Percentiles rank a stretch among this genome's conserved stretches.
phyloP scores from a whole-genome alignment of 1,284 basidiomycete species.

The Ceratobasidium sp. region DNA sequence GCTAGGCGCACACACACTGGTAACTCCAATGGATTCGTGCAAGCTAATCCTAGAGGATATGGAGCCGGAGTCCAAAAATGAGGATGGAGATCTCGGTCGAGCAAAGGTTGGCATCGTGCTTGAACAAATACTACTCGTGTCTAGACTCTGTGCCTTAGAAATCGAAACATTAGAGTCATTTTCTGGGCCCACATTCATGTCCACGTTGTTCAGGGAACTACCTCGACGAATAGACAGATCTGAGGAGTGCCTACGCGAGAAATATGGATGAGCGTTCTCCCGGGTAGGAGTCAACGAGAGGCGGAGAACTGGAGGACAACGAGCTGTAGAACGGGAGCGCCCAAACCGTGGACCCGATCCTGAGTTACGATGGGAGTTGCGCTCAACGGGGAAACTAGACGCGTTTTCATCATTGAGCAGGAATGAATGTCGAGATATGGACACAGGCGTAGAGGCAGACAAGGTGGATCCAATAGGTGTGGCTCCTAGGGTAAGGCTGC shows the following conservation, averaged over 20 bases:
- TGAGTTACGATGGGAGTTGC: conserved; percentile 1
- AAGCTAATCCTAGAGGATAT: conserved; percentile 31
- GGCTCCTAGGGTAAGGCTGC: conserved; percentile 15
- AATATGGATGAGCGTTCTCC: conserved; percentile 15
- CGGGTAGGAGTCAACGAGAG: conserved; percentile 12
- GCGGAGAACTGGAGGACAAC: conserved; percentile 18
- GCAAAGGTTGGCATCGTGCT: conserved; percentile 38
- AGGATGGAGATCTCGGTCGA: conserved; percentile 19
- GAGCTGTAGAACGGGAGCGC: conserved; percentile 28
- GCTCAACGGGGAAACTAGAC: conserved; percentile 7
- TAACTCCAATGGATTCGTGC: conserved; percentile 5
- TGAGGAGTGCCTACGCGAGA: conserved; percentile 20
- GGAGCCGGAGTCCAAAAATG: conserved; percentile 11
- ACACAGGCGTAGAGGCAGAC: neutral
- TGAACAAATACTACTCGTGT: conserved; percentile 10
- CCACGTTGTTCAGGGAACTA: conserved; percentile 12
- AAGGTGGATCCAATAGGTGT: neutral
- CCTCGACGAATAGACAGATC: conserved; percentile 23
- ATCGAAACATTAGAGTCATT: conserved; percentile 12
- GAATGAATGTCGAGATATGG: conserved; percentile 35
- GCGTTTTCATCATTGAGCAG: conserved; percentile 34
- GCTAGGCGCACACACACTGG: conserved; percentile 4
- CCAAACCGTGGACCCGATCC: conserved; percentile 25
- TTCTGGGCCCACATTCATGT: conserved; percentile 27
- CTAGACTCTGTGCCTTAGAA: conserved; percentile 6